Base-by-base conservation (phyloP, 2,329 filamentous ascomycete species). In the Chaetomium strumarium region DNA sequence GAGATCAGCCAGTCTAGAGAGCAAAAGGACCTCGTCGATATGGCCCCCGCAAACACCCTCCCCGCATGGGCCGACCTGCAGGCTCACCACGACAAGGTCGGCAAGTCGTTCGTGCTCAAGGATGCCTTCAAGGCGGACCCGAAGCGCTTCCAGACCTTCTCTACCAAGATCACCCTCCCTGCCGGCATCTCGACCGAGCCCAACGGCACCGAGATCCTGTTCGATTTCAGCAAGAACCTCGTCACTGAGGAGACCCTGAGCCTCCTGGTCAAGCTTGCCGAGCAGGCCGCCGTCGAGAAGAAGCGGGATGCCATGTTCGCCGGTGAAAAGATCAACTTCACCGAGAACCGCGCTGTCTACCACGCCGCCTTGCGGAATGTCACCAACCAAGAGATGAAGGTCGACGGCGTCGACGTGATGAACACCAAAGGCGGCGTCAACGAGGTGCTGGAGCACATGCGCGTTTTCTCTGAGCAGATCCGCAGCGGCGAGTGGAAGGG, bases 191-290 rank as follows among this genome's bases (percentile, higher is more conserved):
- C 95, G 66, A 65, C 66, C 57, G 60, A 58, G 48, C 54, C 61
- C 49, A 59, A 60, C 56, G 80, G 79, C 66, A 85, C 83, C 62
- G 90, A 96, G 60, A 93, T 95, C 66, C 82, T 99, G 59, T 99
- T 97, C 73, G 93, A 99, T 74, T 99, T 96, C 76, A 93, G 87
- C 77, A 99, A 99, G 84, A 99, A 99, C 82, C 91, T 99, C 72
- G 72, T 97, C 65, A 93, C 87, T 57, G 88, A 96, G 63, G 91
- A 97, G 74, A 97, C 92, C 5, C 77, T 97, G 47, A 79, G 86
- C 60, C 80, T 96, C 46, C 81, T 99, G 49, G 79, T 95, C 64
- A 85, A 95, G 76, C 84, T 99, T 29, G 93, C 93, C 58, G 85
- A 91, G 73, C 88, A 97, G 75, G 90, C 92, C 60, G 85, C 86